Evolutionary conservation across 1,284 basidiomycete species (phyloP).

Genomic region (Schizopora paradoxa): DNA sequence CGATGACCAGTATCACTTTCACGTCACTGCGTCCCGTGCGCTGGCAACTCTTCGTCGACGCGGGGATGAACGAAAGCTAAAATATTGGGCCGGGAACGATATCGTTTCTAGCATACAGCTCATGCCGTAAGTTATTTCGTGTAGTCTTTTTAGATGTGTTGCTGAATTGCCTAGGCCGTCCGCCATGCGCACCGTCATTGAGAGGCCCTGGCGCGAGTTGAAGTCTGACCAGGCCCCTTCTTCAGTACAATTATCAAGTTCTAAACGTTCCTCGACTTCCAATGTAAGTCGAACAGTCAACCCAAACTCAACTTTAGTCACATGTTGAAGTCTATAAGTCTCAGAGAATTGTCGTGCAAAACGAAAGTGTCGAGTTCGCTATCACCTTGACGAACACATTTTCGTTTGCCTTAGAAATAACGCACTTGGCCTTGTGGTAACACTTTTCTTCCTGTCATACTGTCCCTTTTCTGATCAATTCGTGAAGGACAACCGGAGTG

Average conservation of each 20-base stretch:
- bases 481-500: slow-evolving; percentile 73
- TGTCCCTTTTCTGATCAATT: slow-evolving; percentile 14
- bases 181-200: slow-evolving; percentile 38
- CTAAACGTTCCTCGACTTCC: slow-evolving; percentile 51
- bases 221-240: slow-evolving; percentile 69
- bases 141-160: background rate
- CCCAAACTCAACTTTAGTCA: slow-evolving; percentile 7
- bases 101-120: slow-evolving; percentile 77
- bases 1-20: slow-evolving; percentile 75
- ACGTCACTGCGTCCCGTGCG: slow-evolving; percentile 63
- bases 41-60: slow-evolving; percentile 69
- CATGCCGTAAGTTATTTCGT: slow-evolving; percentile 50
- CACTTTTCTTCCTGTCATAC: slow-evolving; percentile 16
- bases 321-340: slow-evolving; percentile 33
- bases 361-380: slow-evolving; percentile 77
- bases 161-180: slow-evolving; percentile 33
- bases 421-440: slow-evolving; percentile 77
- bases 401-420: slow-evolving; percentile 84
- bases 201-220: slow-evolving; percentile 42
- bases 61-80: slow-evolving; percentile 62
- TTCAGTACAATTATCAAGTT: slow-evolving; percentile 92
- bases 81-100: slow-evolving; percentile 81
- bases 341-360: slow-evolving; percentile 70
- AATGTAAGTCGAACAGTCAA: slow-evolving; percentile 44
- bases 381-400: slow-evolving; percentile 89